Evolutionary conservation across 2,329 filamentous ascomycete species (phyloP).

Genomic region (Volutella citrinella): DNA sequence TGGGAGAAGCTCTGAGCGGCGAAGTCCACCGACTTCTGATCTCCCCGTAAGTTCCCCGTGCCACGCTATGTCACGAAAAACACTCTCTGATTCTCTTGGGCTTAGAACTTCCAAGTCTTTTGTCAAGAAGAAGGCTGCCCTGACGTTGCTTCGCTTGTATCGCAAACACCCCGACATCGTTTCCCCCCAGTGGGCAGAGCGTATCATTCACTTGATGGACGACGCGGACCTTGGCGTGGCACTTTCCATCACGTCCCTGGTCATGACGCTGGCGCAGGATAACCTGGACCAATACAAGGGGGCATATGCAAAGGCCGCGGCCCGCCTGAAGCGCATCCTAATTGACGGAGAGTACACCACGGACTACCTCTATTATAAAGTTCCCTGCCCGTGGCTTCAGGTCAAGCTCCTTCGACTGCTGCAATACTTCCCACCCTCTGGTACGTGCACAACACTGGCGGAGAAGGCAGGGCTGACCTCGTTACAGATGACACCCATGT

Average conservation of each 20-base stretch:
- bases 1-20: slow-evolving; percentile 88
- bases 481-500: slow-evolving; percentile 81
- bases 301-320: slow-evolving; percentile 90
- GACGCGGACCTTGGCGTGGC: slow-evolving; percentile 92
- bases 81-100: no score
- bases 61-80: no score
- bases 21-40: slow-evolving; percentile 95
- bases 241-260: slow-evolving; percentile 89
- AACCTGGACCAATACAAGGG: slow-evolving; percentile 92
- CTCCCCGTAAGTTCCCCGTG: slow-evolving; percentile 76
- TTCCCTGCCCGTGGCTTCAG: slow-evolving; percentile 98
- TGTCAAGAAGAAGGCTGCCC: slow-evolving; percentile 97
- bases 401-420: slow-evolving; percentile 88
- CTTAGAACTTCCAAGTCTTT: slow-evolving; percentile 77
- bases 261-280: slow-evolving; percentile 93
- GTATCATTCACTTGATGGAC: slow-evolving; percentile 98
- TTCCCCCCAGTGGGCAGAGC: slow-evolving; percentile 94
- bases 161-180: slow-evolving; percentile 93
- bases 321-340: slow-evolving; percentile 82
- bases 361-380: slow-evolving; percentile 98
- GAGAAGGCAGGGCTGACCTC: background rate
- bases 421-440: slow-evolving; percentile 94
- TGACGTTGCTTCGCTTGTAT: slow-evolving; percentile 89
- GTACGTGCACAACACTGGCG: slow-evolving; percentile 44
- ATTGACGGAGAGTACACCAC: slow-evolving; percentile 85